phyloP scores from a whole-genome alignment of 345 rosid species.

The Laguncularia racemosa region DNA sequence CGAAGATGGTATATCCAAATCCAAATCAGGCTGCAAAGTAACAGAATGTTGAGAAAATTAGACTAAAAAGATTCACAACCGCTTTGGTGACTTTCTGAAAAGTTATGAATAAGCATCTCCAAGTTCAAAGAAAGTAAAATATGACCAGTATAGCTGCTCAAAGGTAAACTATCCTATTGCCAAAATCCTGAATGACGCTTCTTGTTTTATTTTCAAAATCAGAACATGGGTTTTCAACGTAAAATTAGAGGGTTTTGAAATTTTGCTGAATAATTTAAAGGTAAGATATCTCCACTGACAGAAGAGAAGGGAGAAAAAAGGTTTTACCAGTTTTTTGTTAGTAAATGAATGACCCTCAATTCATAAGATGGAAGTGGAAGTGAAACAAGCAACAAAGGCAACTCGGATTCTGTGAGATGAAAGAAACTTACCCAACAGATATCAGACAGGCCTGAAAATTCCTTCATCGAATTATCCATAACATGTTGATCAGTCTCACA shows the following conservation, averaged over 20 bases:
- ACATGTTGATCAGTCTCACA: constrained; percentile 25
- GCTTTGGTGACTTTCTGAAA: neutral
- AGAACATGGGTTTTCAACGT: too few relatives aligned
- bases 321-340: too few relatives aligned
- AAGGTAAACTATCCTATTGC: too few relatives aligned
- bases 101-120: too few relatives aligned
- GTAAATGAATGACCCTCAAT: too few relatives aligned
- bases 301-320: neutral
- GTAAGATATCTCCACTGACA: too few relatives aligned
- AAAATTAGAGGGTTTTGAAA: too few relatives aligned
- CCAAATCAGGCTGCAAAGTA: constrained; percentile 69
- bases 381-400: neutral
- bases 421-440: constrained; percentile 61
- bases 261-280: too few relatives aligned
- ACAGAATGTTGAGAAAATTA: constrained; percentile 5
- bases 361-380: neutral
- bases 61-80: neutral
- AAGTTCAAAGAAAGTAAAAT: too few relatives aligned
- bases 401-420: neutral
- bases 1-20: constrained; percentile 54
- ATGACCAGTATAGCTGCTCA: too few relatives aligned
- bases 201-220: too few relatives aligned
- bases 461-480: constrained; percentile 37
- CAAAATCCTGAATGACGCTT: too few relatives aligned
- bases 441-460: constrained; percentile 52